Base-by-base conservation (phyloP, 345 rosid species). In the Arabis alpina region DNA sequence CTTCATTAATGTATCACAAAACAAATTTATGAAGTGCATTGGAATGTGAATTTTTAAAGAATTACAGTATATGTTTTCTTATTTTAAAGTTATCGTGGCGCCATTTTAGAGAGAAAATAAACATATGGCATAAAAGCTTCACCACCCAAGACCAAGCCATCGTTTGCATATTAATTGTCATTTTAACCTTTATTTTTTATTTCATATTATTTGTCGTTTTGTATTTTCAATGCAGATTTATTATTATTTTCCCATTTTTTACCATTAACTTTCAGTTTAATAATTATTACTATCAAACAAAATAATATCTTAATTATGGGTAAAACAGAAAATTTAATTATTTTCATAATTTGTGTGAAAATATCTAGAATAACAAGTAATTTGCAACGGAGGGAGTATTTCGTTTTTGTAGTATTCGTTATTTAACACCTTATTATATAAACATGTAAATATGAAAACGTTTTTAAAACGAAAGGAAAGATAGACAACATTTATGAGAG, bases 71-170 rank as follows among this genome's bases (percentile, higher is more conserved):
- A 2, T 28, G 51, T n/a, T 4, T n/a, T 56, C 3, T 11, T 11
- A 30, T 30, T 72, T 14, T 36, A 7, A 24, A n/a, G 15, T 64
- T 23, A 24, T 61, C 74, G 78, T 67, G 74, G 43, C 74, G 32
- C 45, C 39, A 47, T 32, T 12, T 2, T 32, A 2, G 12, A 62
- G 2, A 61, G 13, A 45, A 10, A 8, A 11, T 27, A 19, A 51
- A 61, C 73, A 67, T 60, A 53, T 61, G 78, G 50, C 78, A 45
- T 45, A 32, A 47, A 59, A 74, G 24, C 65, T 30, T 56, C 10
- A 56, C 37, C 52, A 64, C 37, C 44, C 7, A 43, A 50, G 37
- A 39, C 66, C 24, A 49, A 50, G 36, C 53, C 67, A 50, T 28
- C 32, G 66, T 15, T 58, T 19, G 23, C 23, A 19, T 19, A 19